These are phyloP conservation scores for Tylopilus sp. DNA, from an alignment of 1,284 basidiomycete genomes.

Conservation along the genomic window DNA sequence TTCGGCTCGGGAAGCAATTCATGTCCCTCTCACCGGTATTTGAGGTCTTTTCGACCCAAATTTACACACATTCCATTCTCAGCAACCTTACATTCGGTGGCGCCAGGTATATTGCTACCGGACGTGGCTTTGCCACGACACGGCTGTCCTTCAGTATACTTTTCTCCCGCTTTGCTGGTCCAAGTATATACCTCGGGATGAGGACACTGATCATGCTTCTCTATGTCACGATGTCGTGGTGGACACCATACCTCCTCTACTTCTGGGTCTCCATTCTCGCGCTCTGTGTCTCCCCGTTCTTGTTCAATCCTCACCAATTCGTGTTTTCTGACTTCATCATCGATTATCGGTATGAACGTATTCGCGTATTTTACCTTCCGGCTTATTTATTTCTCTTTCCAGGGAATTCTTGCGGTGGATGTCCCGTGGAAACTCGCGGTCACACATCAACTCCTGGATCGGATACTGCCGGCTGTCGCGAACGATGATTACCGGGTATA, in stretches of 20 bases:
- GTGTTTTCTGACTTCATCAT: conserved; percentile 92
- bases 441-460: conserved; percentile 97
- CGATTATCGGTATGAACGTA: conserved; percentile 73
- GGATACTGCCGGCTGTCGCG: conserved; percentile 92
- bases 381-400: conserved; percentile 14
- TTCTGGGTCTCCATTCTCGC: conserved; percentile 92
- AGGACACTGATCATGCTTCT: conserved; percentile 84
- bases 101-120: conserved; percentile 97
- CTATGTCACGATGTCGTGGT: conserved; percentile 85
- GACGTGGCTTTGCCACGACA: conserved; percentile 93
- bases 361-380: background rate
- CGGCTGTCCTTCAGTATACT: conserved; percentile 89
- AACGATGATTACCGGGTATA: conserved; percentile 96
- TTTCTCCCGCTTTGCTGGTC: conserved; percentile 94
- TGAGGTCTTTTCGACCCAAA: conserved; percentile 94
- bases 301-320: conserved; percentile 98
- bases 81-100: conserved; percentile 95
- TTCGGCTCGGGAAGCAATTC: conserved; percentile 89
- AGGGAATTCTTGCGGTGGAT: conserved; percentile 96
- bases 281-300: conserved; percentile 86
- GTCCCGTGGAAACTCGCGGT: conserved; percentile 91
- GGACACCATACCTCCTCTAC: conserved; percentile 89
- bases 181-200: conserved; percentile 94
- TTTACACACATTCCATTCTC: conserved; percentile 91
- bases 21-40: conserved; percentile 89